Evolutionary conservation across 2,329 filamentous ascomycete species (phyloP), one percentile per base, ranked within the genome.

Genomic region (Tolypocladium nubicola): DNA sequence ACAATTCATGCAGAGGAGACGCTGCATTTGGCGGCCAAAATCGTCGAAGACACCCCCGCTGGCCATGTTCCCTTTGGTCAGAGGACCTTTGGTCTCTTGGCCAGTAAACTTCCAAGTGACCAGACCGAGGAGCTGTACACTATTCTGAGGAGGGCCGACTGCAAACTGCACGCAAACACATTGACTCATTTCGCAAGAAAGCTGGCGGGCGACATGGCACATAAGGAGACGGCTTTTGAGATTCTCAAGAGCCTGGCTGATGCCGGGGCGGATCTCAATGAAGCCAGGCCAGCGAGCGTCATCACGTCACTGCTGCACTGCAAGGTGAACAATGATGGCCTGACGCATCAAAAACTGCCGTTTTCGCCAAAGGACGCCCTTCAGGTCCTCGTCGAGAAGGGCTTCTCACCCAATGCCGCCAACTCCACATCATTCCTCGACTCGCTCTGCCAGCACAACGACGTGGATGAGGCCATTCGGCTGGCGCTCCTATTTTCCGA

Each of bases 351-450:
- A 14, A 55, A 52, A 33, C 35, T 38, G 7, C 54, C 57, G 16
- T 73, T 73, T 53, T 65, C 66, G 6, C 67, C 67, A 14, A 68
- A 67, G 47, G 61, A 65, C 26, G 68, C 68, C 11, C 63, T 74
- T 23, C 63, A 70, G 49, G 63, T 61, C 50, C 75, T 91, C 54
- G 69, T 87, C 13, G 73, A 79, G 23, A 71, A 79, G n/a, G 87
- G 86, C 1, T 73, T 88, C 53, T 73, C 75, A 23, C 83, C 88
- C 30, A 87, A 89, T 61, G 71, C 82, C 16, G 73, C 84, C 57
- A 78, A 79, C 13, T 83, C 87, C 65, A 88, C 87, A 19, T 78
- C 87, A 50, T 73, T 90, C 58, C 81, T 97, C 56, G 79, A 84
- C 43, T 89, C 90, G 58, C 83, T 91, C 19, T 82, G 88, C 64